Evolutionary conservation across 768 basidiomycete species (phyloP), one percentile per base, ranked within the genome.

Genomic region (Pleurotus ostreatus): DNA sequence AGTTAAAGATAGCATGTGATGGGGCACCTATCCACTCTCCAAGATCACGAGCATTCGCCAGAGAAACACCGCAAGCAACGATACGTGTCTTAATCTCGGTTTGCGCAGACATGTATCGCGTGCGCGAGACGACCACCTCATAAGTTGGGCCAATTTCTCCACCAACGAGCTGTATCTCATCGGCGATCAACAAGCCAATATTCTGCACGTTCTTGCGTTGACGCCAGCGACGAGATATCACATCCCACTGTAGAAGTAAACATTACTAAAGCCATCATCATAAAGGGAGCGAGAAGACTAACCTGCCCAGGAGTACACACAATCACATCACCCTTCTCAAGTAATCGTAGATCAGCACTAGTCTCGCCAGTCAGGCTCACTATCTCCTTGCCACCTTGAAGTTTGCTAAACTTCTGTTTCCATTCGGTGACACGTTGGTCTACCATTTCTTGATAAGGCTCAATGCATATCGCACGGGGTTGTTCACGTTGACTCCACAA

Each of bases 1-100:
- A 97, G 74, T 98, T 99, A 85, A 98, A 99, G 62, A 97, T 91
- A 2, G 90, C 91, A 66, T 97, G 94, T 2, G 89, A 86, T 1
- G 89, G 88, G 0, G 89, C 94, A 34, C 94, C 96, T 71, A 99
- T 92, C 97, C 97, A 99, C 65, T 98, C 94, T 22, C 95, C 94
- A 0, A 99, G 77, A 68, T 98, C 97, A 15, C 92, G 82, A 1
- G 96, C 96, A 64, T 98, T 98, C 16, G 97, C 92, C 13, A 99
- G 79, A 1, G 96, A 97, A 1, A 97, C 95, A 59, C 92, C 89
- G 62, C 93, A 94, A 0, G 94, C 95, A 41, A 99, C 92, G 56
- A 98, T 89, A 34, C 97, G 85, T 0, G 95, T 98, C 72, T 92
- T 92, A 64, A 85, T 79, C 61, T 94, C 92, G 0, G 93, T 95